phyloP scores from a whole-genome alignment of 768 basidiomycete species.

The Cantharellus cinnabarinus region DNA sequence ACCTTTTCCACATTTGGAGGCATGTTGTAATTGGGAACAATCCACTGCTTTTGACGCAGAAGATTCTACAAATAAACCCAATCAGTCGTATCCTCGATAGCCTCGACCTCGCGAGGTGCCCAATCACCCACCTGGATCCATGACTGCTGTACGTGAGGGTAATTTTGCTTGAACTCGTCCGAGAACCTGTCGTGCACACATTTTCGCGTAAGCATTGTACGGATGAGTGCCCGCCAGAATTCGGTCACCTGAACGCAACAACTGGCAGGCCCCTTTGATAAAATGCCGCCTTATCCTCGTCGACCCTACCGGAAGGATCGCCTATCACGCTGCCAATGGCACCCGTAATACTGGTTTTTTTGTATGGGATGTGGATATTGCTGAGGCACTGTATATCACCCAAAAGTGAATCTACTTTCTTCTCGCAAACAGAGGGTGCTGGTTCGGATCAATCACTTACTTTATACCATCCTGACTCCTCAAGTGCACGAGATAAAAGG shows the following conservation, averaged over 20 bases:
- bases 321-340: constrained; percentile 11
- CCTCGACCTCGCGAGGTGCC: background rate
- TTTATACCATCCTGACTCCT: constrained; percentile 30
- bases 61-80: constrained; percentile 16
- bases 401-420: background rate
- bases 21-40: constrained; percentile 38
- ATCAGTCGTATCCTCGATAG: background rate
- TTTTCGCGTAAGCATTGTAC: background rate
- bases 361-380: constrained; percentile 29
- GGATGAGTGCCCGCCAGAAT: background rate
- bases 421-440: no score
- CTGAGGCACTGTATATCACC: constrained; percentile 18
- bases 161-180: constrained; percentile 28
- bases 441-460: constrained; percentile 13
- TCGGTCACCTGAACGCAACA: constrained; percentile 25
- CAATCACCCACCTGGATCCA: constrained; percentile 26
- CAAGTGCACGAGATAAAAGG: constrained; percentile 42
- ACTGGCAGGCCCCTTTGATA: constrained; percentile 35
- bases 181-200: constrained; percentile 20
- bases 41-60: constrained; percentile 32
- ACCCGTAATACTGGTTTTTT: background rate
- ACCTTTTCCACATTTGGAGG: constrained; percentile 30
- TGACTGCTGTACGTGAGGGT: constrained; percentile 37
- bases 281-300: constrained; percentile 18
- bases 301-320: constrained; percentile 32